phyloP scores from a whole-genome alignment of 495 filamentous ascomycete species.

The Hypoxylon subgilvum region DNA sequence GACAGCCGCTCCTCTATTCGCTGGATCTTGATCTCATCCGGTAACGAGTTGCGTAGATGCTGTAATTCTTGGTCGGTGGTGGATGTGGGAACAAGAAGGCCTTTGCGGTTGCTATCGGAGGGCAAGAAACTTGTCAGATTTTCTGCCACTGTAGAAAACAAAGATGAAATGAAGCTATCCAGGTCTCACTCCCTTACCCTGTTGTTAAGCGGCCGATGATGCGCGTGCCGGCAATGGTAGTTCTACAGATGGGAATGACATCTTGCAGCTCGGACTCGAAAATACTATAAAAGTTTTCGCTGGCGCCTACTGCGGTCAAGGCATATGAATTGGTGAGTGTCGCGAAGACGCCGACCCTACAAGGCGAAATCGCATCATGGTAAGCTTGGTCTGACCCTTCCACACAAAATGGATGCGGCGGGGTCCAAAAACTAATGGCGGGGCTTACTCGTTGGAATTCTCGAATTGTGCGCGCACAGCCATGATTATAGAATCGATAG shows the following conservation, averaged over 20 bases:
- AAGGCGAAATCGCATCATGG: slow-evolving; percentile 35
- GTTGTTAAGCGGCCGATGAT: slow-evolving; percentile 95
- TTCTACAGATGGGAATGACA: slow-evolving; percentile 95
- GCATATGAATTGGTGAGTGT: slow-evolving; percentile 96
- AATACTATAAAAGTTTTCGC: slow-evolving; percentile 97
- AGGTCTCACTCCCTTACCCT: slow-evolving; percentile 70
- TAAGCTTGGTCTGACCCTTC: slow-evolving; percentile 13
- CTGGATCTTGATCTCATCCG: slow-evolving; percentile 85
- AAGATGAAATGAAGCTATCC: neutral
- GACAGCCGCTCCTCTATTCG: slow-evolving; percentile 97
- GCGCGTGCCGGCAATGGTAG: slow-evolving; percentile 94
- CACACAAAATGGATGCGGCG: slow-evolving; percentile 35
- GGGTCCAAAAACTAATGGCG: slow-evolving; percentile 32
- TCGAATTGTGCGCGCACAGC: slow-evolving; percentile 91
- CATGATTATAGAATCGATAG: slow-evolving; percentile 53
- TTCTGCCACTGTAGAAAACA: neutral
- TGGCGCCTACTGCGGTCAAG: slow-evolving; percentile 88
- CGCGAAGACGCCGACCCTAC: slow-evolving; percentile 92
- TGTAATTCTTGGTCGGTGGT: slow-evolving; percentile 98
- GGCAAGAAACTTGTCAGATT: slow-evolving; percentile 12
- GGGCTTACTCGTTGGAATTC: slow-evolving; percentile 93
- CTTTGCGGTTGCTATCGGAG: slow-evolving; percentile 82
- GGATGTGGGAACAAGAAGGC: slow-evolving; percentile 91
- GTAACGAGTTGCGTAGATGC: slow-evolving; percentile 91
- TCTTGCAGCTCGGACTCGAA: slow-evolving; percentile 98